Evolutionary conservation across 192 early-diverging fungal species (phyloP).

Genomic region (Geranomyces variabilis): DNA sequence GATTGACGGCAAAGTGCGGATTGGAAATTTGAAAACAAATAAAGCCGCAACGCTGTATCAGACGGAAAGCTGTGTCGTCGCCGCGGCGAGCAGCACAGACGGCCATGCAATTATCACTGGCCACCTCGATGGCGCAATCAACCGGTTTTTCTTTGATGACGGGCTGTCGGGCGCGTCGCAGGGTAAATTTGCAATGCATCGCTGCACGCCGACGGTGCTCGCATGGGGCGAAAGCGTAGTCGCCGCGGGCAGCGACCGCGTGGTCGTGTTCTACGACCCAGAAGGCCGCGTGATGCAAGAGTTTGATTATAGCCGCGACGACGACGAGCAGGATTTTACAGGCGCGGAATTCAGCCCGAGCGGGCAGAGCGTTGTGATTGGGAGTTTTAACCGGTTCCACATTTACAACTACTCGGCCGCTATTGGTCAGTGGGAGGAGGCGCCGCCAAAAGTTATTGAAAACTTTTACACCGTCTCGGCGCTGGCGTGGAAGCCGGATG

Average conservation of each 20-base stretch:
- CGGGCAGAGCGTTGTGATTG: constrained; percentile 62
- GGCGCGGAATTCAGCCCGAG: constrained; percentile 56
- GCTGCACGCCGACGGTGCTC: constrained; percentile 52
- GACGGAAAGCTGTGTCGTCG: constrained; percentile 62
- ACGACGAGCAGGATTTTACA: constrained; percentile 60
- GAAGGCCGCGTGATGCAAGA: constrained; percentile 54
- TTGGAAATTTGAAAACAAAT: constrained; percentile 70
- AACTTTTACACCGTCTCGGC: constrained; percentile 65
- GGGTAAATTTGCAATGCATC: constrained; percentile 63
- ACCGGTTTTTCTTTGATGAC: constrained; percentile 70
- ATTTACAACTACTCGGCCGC: constrained; percentile 57
- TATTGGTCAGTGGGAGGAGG: constrained; percentile 60
- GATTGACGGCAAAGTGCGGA: constrained; percentile 63
- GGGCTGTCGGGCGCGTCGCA: constrained; percentile 63
- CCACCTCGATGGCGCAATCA: constrained; percentile 63
- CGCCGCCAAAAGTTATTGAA: constrained; percentile 57
- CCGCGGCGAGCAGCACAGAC: constrained; percentile 54
- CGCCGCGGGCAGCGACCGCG: constrained; percentile 56
- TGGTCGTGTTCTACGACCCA: constrained; percentile 57
- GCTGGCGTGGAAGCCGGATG: constrained; percentile 66
- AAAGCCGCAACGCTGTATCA: constrained; percentile 70
- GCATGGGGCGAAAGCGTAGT: constrained; percentile 62
- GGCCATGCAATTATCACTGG: constrained; percentile 64
- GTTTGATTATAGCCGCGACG: constrained; percentile 62
- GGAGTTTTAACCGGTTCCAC: constrained; percentile 59